Conservation (phyloP, 73 alveolate species). For the Stentor coeruleus region DNA sequence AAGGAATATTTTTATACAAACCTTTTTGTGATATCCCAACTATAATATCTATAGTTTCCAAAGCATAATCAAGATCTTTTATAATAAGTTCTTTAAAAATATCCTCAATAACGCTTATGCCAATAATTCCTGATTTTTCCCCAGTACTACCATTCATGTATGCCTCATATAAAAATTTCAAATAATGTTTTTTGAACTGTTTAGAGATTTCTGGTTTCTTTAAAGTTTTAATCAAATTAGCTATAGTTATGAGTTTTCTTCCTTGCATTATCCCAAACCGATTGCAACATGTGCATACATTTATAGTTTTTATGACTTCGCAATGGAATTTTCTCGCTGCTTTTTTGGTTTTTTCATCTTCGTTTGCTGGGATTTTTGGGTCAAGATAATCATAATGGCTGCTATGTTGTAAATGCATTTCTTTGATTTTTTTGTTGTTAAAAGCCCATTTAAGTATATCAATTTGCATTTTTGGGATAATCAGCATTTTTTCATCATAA, state of each 20-base stretch:
- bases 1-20: neutral
- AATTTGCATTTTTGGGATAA: neutral
- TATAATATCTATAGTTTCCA: neutral
- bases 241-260: neutral
- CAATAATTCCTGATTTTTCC: neutral
- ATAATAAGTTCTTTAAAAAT: neutral
- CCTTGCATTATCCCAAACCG: constrained; percentile 3
- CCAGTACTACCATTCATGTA: constrained; percentile 12
- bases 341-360: neutral
- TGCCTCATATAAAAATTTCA: neutral
- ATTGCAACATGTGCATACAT: neutral
- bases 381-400: neutral
- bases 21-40: neutral
- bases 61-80: neutral
- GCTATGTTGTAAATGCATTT: neutral
- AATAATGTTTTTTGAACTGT: neutral
- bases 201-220: neutral
- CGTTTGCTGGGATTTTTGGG: neutral
- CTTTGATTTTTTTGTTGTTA: neutral
- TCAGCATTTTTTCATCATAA: neutral
- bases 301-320: constrained; percentile 6
- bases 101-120: neutral
- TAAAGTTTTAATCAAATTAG: neutral
- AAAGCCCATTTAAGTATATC: constrained; percentile 9
- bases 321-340: neutral